Evolutionary conservation across 257 asterid species (phyloP), one percentile per base, ranked within the genome.

Genomic region (Primulina huaijiensis): DNA sequence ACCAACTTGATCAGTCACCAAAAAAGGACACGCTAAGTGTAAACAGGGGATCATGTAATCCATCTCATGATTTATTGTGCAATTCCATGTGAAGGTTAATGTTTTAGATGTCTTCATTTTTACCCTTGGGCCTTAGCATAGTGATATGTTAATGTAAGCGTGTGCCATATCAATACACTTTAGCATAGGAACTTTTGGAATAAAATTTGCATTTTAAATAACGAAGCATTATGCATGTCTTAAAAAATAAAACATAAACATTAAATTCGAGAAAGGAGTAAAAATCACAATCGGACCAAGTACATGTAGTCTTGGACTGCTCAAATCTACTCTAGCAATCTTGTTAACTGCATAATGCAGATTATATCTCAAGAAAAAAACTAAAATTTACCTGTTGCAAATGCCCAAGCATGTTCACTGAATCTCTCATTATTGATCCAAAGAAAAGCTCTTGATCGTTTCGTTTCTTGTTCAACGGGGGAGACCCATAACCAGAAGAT

Each of bases 401-500:
- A 78, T 89, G 96, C 52, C 83, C 89, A 62, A 75, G 72, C 76
- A 84, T 78, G 72, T 77, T 86, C 56, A 71, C 55, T 57, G 89
- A 82, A 37, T 89, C 95, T 73, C 82, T 86, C 37, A 37, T 73
- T n/a, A 87, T 74, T 67, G 89, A 50, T 55, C 86, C 92, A 70
- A 88, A 88, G 75, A 78, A 80, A 68, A 85, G 83, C 25, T 89
- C 96, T 53, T 85, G 96, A 56, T 85, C 78, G 86, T 88, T 92
- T 64, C 92, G 86, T 88, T 85, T 92, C 80, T 87, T 89, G 77
- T 17, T 83, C 72, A 88, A 75, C 2, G 96, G 95, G 68, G 96
- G 92, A 64, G 95, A 82, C 66, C 92, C 96, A 76, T 78, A 92
- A 78, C 97, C 98, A 55, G 98, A 88, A 69, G 94, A 82, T 43